These are phyloP conservation scores for Lyophyllum decastes DNA, from an alignment of 768 basidiomycete species.

Conservation along the genomic window DNA sequence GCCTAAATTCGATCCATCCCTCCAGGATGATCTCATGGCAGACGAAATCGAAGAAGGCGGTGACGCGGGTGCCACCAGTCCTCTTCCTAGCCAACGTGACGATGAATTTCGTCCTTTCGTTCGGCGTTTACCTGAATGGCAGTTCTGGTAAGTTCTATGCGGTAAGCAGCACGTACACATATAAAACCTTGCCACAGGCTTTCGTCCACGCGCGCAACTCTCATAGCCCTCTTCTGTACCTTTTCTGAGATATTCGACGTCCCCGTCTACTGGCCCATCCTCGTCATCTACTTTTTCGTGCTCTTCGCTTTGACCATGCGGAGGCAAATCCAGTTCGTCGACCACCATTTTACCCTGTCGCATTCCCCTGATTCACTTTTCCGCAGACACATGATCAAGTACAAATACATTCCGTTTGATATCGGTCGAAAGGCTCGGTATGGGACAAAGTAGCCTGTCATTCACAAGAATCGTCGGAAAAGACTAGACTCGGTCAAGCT, in stretches of 20 bases:
- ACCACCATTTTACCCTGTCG: conserved; percentile 1
- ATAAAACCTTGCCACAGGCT: conserved; percentile 56
- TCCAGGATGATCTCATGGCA: conserved; percentile 90
- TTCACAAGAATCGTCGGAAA: conserved; percentile 4
- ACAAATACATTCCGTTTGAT: conserved; percentile 96
- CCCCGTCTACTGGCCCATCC: conserved; percentile 99
- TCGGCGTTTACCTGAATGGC: conserved; percentile 92
- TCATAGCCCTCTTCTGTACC: conserved; percentile 79
- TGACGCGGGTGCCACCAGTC: conserved; percentile 44
- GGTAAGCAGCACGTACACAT: neutral
- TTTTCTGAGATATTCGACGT: conserved; percentile 88
- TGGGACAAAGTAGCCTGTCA: conserved; percentile 41
- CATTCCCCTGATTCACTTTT: neutral
- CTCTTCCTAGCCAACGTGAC: conserved; percentile 72
- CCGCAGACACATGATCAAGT: conserved; percentile 96
- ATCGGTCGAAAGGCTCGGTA: conserved; percentile 92
- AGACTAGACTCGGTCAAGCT: neutral
- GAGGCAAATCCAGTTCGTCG: conserved; percentile 87
- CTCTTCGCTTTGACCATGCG: conserved; percentile 96
- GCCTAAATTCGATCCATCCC: conserved; percentile 95
- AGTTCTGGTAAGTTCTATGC: conserved; percentile 72
- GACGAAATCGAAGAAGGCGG: conserved; percentile 96
- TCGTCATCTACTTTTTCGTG: conserved; percentile 95
- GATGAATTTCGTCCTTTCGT: conserved; percentile 99
- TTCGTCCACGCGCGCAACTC: conserved; percentile 86